Evolutionary conservation across 805 yeast species (phyloP).

Genomic region (Saccharomycopsis javanensis): DNA sequence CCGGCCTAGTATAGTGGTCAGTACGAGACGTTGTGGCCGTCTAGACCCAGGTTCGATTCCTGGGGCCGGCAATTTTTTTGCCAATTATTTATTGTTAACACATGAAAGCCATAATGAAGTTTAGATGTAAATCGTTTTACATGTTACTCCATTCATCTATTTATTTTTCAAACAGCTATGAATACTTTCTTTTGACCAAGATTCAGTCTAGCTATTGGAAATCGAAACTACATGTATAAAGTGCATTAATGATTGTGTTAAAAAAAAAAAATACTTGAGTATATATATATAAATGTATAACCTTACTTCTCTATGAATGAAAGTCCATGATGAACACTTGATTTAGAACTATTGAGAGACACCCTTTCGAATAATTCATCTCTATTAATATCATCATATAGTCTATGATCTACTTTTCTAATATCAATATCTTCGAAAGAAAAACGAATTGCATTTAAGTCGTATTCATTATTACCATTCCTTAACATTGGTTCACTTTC

Average conservation of each 20-base stretch:
- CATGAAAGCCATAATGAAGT: too few species aligned
- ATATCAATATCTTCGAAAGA: background rate
- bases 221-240: too few species aligned
- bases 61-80: slow-evolving; percentile 29
- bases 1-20: slow-evolving; percentile 35
- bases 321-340: background rate
- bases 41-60: slow-evolving; percentile 34
- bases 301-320: background rate
- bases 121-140: too few species aligned
- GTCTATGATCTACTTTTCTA: background rate
- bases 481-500: background rate
- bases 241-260: too few species aligned
- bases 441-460: background rate
- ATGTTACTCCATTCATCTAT: too few species aligned
- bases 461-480: background rate
- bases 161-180: too few species aligned
- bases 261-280: too few species aligned
- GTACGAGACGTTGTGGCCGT: slow-evolving; percentile 35
- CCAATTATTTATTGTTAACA: too few species aligned
- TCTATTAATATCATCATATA: background rate
- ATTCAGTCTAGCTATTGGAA: too few species aligned
- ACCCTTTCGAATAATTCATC: background rate
- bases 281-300: too few species aligned
- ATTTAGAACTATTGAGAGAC: background rate
- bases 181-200: too few species aligned